phyloP scores from a whole-genome alignment of 2,329 filamentous ascomycete genomes.

The Scortechinia acanthostroma region DNA sequence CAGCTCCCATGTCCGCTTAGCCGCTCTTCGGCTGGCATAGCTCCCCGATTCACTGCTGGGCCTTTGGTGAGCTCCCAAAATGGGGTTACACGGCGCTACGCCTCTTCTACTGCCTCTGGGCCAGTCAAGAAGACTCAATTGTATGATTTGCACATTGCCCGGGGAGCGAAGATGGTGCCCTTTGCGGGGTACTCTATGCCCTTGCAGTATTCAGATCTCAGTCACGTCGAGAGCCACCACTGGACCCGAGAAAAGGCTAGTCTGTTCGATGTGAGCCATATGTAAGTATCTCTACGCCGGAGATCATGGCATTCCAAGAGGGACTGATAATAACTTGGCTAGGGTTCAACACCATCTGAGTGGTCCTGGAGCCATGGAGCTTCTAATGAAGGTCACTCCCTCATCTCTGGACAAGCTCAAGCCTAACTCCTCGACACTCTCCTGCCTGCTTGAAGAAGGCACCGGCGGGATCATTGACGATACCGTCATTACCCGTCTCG shows the following conservation, averaged over 20 bases:
- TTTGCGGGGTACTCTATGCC: conserved; percentile 64
- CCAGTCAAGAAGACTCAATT: conserved; percentile 53
- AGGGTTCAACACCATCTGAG: conserved; percentile 33
- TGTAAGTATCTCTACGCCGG: conserved; percentile 39
- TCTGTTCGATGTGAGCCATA: conserved; percentile 63
- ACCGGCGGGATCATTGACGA: conserved; percentile 64
- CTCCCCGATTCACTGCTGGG: too few species aligned
- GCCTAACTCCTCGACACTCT: conserved; percentile 49
- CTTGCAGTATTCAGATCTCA: conserved; percentile 55
- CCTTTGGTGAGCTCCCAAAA: too few species aligned
- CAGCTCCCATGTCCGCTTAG: neutral
- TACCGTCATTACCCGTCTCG: conserved; percentile 55
- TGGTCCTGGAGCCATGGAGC: conserved; percentile 50
- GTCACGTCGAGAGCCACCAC: conserved; percentile 54
- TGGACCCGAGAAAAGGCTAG: conserved; percentile 63
- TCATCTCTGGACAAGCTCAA: conserved; percentile 45
- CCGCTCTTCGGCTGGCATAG: too few species aligned
- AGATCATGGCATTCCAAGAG: neutral
- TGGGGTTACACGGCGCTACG: too few species aligned
- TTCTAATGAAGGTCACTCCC: conserved; percentile 56
- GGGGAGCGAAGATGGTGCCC: conserved; percentile 63
- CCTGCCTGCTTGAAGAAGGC: conserved; percentile 47
- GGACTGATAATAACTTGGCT: neutral
- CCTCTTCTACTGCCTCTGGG: conserved; percentile 8
- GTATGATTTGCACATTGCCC: conserved; percentile 52